Base-by-base conservation (phyloP, 2,329 filamentous ascomycete genomes). In the Domatiomyces catenatus region DNA sequence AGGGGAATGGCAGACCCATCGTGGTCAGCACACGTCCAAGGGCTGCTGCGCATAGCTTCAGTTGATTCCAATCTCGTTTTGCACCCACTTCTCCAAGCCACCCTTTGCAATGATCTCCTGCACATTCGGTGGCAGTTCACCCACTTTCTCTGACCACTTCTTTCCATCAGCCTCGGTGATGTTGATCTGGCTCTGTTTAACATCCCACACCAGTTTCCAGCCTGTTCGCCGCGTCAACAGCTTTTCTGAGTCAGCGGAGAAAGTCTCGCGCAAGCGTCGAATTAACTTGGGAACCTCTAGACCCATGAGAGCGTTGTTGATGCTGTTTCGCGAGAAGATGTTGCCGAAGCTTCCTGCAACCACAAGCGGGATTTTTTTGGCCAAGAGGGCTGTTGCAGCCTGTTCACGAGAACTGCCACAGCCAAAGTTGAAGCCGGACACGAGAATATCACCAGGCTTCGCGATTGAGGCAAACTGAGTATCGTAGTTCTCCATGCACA, bases 401-500 rank as follows among this genome's bases (percentile, higher is more conserved):
- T 94, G 86, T 66, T 95, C 89, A 50, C 89, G 73, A 1, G 81
- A 87, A 51, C 73, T 79, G 17, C 88, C 88, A 28, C 81, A 87
- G 46, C 90, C 90, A 62, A 95, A 94, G 71, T 93, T 94, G 71
- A 81, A 92, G 28, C 88, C 88, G 0, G 81, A 70, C 0, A 95
- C 88, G 1, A 95, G 76, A 50, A 95, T 86, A 60, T 96, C 89
- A 47, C 79, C 80, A 0, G 77, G 63, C 56, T 76, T 75, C 45
- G 84, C 81, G 36, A 81, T 71, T 1, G 68, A 65, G 8, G 73
- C 66, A 64, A 95, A 95, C 0, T 71, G 64, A 0, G 75, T 69
- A 63, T 96, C 90, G 69, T 94, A 96, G 73, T 96, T 96, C 64
- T 84, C 77, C 88, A 96, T 95, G 67, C 84, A 89, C 0, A 89